phyloP scores from a whole-genome alignment of 495 filamentous ascomycete species.

The Haplographium delicatum region DNA sequence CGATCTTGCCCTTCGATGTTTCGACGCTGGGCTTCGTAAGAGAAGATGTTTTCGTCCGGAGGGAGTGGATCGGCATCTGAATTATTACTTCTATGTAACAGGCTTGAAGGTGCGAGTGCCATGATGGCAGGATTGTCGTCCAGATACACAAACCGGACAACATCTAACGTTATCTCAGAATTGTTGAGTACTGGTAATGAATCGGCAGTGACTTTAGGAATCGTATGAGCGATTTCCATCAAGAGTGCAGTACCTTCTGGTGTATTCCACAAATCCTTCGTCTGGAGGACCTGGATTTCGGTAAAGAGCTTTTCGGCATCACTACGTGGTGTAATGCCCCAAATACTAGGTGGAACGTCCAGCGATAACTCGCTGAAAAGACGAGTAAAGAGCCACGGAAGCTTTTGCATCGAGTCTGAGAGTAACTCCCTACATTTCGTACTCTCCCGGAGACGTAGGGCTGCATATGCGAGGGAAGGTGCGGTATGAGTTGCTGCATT shows the following conservation, averaged over 20 bases:
- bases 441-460: slow-evolving; percentile 61
- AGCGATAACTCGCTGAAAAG: slow-evolving; percentile 74
- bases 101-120: slow-evolving; percentile 45
- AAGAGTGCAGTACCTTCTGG: slow-evolving; percentile 66
- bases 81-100: slow-evolving; percentile 44
- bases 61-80: slow-evolving; percentile 69
- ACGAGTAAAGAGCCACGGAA: slow-evolving; percentile 75
- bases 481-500: slow-evolving; percentile 53
- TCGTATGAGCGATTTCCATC: slow-evolving; percentile 59
- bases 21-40: slow-evolving; percentile 18
- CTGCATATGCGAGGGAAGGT: slow-evolving; percentile 68
- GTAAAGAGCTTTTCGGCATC: slow-evolving; percentile 67
- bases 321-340: slow-evolving; percentile 68
- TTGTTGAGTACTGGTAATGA: slow-evolving; percentile 35
- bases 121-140: slow-evolving; percentile 67
- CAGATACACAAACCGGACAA: slow-evolving; percentile 75
- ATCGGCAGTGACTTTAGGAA: slow-evolving; percentile 34
- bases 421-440: slow-evolving; percentile 59
- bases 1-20: not conserved
- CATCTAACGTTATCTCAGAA: slow-evolving; percentile 51
- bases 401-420: slow-evolving; percentile 55
- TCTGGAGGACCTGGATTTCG: slow-evolving; percentile 70
- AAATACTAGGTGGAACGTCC: slow-evolving; percentile 68
- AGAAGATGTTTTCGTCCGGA: slow-evolving; percentile 49
- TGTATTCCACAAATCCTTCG: slow-evolving; percentile 89